Percentiles rank a stretch among this genome's conserved stretches.
Conservation (phyloP, 306 rosid species). For the Begonia fuchsioides region DNA sequence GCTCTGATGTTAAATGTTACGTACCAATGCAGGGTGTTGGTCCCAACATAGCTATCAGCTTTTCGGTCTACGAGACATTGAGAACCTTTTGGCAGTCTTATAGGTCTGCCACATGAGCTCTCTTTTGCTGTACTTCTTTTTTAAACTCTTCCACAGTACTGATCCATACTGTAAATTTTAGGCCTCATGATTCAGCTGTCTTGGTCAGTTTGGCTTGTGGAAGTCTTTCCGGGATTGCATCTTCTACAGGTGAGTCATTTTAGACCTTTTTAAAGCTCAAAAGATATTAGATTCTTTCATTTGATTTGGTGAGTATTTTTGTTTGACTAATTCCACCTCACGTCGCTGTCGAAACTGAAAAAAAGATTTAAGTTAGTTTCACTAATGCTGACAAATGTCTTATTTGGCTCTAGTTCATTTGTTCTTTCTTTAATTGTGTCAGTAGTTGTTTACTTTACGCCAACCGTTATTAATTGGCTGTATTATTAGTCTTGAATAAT, state of each 20-base stretch:
- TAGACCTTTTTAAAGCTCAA: constrained; percentile 1
- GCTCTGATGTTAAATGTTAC: constrained; percentile 11
- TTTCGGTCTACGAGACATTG: constrained; percentile 76
- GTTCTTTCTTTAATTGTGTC: no score
- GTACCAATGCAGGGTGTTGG: constrained; percentile 71
- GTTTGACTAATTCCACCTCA: neutral
- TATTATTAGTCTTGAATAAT: no score
- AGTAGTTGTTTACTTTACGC: no score
- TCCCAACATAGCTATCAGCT: constrained; percentile 90
- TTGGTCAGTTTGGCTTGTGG: constrained; percentile 82
- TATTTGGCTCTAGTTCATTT: no score
- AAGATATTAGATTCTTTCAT: constrained; percentile 2
- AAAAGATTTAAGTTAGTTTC: no score
- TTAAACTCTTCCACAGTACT: neutral
- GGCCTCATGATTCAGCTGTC: constrained; percentile 64
- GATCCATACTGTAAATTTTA: constrained; percentile 9
- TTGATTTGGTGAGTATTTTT: constrained; percentile 4
- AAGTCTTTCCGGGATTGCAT: constrained; percentile 91
- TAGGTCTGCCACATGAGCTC: constrained; percentile 33
- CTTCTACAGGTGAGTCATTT: constrained; percentile 87
- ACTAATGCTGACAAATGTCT: no score
- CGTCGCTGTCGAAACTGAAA: no score
- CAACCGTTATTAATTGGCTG: no score
- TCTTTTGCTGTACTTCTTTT: neutral
- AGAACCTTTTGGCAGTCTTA: constrained; percentile 68